Percentiles rank a stretch among this genome's conserved stretches.
Conservation (phyloP, 1,284 basidiomycete species). For the Rhodotorula sp. region DNA sequence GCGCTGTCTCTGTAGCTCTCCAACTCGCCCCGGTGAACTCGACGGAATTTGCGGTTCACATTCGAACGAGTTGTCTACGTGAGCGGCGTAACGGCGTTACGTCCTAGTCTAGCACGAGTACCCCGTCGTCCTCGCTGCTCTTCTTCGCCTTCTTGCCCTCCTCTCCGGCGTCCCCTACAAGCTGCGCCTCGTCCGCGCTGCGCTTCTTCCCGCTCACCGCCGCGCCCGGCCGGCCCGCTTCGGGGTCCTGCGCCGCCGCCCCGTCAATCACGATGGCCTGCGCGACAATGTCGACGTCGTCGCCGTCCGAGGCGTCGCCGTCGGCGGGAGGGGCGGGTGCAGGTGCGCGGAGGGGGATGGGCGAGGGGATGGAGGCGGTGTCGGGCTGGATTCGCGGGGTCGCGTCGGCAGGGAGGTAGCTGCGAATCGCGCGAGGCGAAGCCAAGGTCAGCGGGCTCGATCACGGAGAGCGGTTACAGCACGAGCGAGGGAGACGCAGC, state of each 20-base stretch:
- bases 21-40: too few species aligned
- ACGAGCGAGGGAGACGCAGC: not conserved
- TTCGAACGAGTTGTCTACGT: too few species aligned
- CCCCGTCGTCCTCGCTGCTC: constrained; percentile 6
- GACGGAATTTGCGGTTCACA: too few species aligned
- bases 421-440: not conserved
- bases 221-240: not conserved
- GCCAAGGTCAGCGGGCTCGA: not conserved
- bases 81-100: constrained; percentile 18
- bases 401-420: constrained; percentile 14
- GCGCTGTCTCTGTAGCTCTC: too few species aligned
- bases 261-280: constrained; percentile 9
- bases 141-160: constrained; percentile 12
- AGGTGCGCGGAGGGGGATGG: constrained; percentile 30
- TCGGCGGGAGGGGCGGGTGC: constrained; percentile 2
- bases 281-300: not conserved
- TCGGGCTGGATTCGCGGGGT: constrained; percentile 5
- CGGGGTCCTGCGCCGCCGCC: not conserved
- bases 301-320: not conserved
- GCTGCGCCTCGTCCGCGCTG: constrained; percentile 27
- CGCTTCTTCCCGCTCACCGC: constrained; percentile 24
- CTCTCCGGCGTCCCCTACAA: constrained; percentile 2
- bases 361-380: constrained; percentile 17
- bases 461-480: not conserved
- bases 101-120: constrained; percentile 3